These are phyloP conservation scores for Aspergillus panamensis DNA, from an alignment of 495 filamentous ascomycete species.

Conservation along the genomic window DNA sequence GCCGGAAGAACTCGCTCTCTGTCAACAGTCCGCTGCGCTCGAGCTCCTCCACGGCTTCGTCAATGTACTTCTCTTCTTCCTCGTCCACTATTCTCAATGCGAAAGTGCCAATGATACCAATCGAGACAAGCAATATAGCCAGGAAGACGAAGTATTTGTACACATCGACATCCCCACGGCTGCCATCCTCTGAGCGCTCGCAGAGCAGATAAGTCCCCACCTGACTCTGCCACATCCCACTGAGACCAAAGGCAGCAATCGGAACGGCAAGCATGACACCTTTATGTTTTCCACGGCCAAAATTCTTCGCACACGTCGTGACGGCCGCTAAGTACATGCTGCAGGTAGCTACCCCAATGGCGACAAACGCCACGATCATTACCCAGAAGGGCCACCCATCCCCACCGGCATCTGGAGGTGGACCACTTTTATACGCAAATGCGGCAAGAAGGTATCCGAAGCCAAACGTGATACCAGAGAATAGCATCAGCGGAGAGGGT, in stretches of 20 bases:
- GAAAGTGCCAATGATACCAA: conserved; percentile 72
- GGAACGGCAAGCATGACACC: conserved; percentile 86
- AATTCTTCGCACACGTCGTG: conserved; percentile 96
- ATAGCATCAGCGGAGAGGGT: conserved; percentile 66
- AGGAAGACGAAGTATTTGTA: conserved; percentile 84
- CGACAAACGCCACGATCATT: conserved; percentile 81
- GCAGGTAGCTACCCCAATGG: conserved; percentile 76
- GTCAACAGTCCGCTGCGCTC: conserved; percentile 82
- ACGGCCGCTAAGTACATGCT: conserved; percentile 84
- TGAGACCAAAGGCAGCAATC: conserved; percentile 88
- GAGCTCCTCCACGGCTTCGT: conserved; percentile 79
- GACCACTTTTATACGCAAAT: conserved; percentile 65
- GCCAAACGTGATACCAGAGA: conserved; percentile 72
- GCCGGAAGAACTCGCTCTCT: conserved; percentile 59
- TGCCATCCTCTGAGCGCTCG: conserved; percentile 57
- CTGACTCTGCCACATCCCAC: conserved; percentile 93
- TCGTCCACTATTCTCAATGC: conserved; percentile 65
- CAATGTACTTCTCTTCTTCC: conserved; percentile 66
- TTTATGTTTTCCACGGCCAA: conserved; percentile 80
- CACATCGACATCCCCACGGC: conserved; percentile 76
- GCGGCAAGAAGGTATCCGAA: conserved; percentile 81
- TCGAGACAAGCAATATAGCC: conserved; percentile 57
- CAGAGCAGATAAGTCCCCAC: conserved; percentile 75
- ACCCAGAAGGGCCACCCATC: conserved; percentile 67
- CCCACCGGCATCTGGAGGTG: conserved; percentile 53